Evolutionary conservation across 2,329 filamentous ascomycete genomes (phyloP), one percentile per base, ranked within the genome.

Genomic region (Cylindrodendrum hubeiense): DNA sequence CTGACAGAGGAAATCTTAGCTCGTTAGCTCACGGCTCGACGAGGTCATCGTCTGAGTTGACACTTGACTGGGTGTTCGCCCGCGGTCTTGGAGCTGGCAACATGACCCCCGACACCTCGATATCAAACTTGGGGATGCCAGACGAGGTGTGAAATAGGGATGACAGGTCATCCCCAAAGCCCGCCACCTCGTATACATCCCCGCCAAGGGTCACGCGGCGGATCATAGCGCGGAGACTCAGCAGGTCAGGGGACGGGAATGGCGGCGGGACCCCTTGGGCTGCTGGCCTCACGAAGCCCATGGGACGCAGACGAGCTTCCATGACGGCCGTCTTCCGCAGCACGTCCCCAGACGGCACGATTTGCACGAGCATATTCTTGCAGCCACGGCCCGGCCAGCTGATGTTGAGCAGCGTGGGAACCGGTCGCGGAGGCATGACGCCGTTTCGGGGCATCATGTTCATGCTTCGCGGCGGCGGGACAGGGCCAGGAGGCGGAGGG

Each of bases 281-380:
- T 21, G 34, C 41, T 5, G 65, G 26, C 44, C 47, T 61, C 15
- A 21, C 21, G 46, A 73, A 75, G 21, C 53, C 49, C 21, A 39
- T 17, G n/a, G 67, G 65, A 10, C 67, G 67, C 22, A 61, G 51
- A 3, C 66, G 62, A 19, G 75, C 66, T 19, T 78, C 67, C 37
- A 62, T 60, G 13, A 67, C 28, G 21, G 73, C 70, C 24, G 70
- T 59, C 28, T 55, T 55, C 53, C 69, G 64, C 12, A 78, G 56
- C 15, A 60, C 67, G 4, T 82, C 84, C 70, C 87, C 37, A 26
- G 68, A 71, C 39, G 73, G 73, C 13, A 56, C 58, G 51, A 75
- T 74, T 41, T 73, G 65, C 17, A 74, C 77, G 28, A 77, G 68
- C 53, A 79, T 65, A 50, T 75, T 77, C 41, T 72, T 70, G 66